Evolutionary conservation across 257 asterid genomes (phyloP), one percentile per base, ranked within the genome.

Genomic region (Nicotiana attenuata): DNA sequence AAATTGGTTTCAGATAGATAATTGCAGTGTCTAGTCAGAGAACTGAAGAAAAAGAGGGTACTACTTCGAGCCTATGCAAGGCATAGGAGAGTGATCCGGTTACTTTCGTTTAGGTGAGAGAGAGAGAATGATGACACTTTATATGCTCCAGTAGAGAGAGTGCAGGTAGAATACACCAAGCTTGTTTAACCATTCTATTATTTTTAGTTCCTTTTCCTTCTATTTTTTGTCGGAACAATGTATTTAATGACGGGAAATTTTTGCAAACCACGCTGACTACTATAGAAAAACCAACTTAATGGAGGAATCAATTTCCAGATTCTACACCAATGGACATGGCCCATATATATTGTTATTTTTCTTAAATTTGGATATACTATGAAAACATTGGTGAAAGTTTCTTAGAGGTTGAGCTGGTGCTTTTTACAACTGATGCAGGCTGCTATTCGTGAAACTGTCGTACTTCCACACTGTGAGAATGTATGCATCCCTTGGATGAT

Each of bases 391-490:
- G 65, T 24, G 20, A 28, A 64, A 64, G 64, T 24, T 55, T 15
- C 35, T 50, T 5, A 13, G 38, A 26, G 10, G 41, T 73, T 13
- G 41, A 73, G 24, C 38, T 73, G 79, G 26, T 80, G 73, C 63
- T 77, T 68, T 41, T 81, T 45, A 35, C 80, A 64, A 84, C 82
- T 86, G 80, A 78, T 83, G 86, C 97, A 96, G 99, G 92, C 90
- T 26, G 94, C 92, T 60, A 87, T 96, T 77, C 97, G 97, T 66
- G 99, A 96, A 68, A 84, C 97, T 63, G 78, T 92, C 83, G 99
- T 96, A 68, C 95, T 91, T 81, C 99, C 99, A 53, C 92, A 96
- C 87, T 84, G 94, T 60, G 98, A 91, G 85, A 86, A 88, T 82
- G 63, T 91, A 45, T 82, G 88, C 73, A 78, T 96, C 78, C 94